phyloP scores from a whole-genome alignment of 495 filamentous ascomycete species.

The Venustampulla echinocandica region DNA sequence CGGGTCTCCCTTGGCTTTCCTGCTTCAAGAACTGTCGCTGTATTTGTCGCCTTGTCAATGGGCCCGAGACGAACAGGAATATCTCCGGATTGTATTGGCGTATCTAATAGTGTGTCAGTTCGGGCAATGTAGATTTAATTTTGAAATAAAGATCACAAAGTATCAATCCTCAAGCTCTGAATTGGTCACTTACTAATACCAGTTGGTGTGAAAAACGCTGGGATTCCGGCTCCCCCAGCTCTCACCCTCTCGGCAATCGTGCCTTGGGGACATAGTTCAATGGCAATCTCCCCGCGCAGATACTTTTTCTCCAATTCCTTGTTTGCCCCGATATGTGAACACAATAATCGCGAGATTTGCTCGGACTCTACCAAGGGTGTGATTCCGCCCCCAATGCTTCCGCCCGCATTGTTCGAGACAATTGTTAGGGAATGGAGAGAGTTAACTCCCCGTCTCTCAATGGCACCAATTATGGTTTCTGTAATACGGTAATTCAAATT shows the following conservation, averaged over 20 bases:
- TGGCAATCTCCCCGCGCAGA: slow-evolving; percentile 49
- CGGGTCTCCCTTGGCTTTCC: slow-evolving; percentile 48
- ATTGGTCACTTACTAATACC: slow-evolving; percentile 46
- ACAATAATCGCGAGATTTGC: slow-evolving; percentile 50
- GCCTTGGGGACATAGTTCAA: slow-evolving; percentile 58
- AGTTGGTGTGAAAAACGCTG: slow-evolving; percentile 58
- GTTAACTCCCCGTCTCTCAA: slow-evolving; percentile 35
- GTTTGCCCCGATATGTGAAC: slow-evolving; percentile 54
- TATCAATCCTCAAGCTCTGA: no score
- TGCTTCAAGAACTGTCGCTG: slow-evolving; percentile 37
- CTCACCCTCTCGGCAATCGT: slow-evolving; percentile 55
- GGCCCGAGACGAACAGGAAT: slow-evolving; percentile 47
- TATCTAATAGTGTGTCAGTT: slow-evolving; percentile 30
- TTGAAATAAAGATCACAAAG: no score
- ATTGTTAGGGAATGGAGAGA: slow-evolving; percentile 47
- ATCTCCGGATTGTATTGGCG: slow-evolving; percentile 51
- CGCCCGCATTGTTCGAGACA: slow-evolving; percentile 59
- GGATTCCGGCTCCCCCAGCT: slow-evolving; percentile 57
- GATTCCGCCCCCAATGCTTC: slow-evolving; percentile 43
- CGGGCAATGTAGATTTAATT: not conserved
- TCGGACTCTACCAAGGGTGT: slow-evolving; percentile 43
- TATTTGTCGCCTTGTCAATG: slow-evolving; percentile 29
- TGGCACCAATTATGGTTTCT: slow-evolving; percentile 44
- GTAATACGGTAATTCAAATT: not conserved
- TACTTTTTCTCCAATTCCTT: slow-evolving; percentile 57